phyloP scores from a whole-genome alignment of 306 rosid species.

The Leucaena leucocephala region DNA sequence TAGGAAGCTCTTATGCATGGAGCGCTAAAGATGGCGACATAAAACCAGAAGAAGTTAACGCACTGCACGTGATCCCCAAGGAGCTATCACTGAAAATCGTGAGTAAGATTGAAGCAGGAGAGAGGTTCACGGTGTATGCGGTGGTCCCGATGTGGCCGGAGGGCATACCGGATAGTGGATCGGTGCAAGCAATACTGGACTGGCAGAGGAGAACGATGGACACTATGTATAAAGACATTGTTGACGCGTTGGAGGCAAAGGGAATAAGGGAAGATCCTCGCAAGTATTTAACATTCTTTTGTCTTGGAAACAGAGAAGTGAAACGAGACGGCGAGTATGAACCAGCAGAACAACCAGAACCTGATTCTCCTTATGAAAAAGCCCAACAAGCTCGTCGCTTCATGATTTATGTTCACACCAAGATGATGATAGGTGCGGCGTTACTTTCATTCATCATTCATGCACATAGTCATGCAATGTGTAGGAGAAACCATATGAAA shows the following conservation, averaged over 20 bases:
- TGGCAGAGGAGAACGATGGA: constrained; percentile 36
- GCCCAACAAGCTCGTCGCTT: constrained; percentile 46
- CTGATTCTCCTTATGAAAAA: constrained; percentile 54
- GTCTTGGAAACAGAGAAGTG: constrained; percentile 77
- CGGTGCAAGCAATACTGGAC: too few species aligned
- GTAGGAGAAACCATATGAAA: too few species aligned
- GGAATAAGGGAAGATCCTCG: constrained; percentile 68
- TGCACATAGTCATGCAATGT: too few species aligned
- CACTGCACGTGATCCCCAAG: too few species aligned
- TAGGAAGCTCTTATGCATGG: constrained; percentile 68
- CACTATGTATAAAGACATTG: constrained; percentile 66
- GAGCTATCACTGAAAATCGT: too few species aligned
- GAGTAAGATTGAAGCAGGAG: too few species aligned
- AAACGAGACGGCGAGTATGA: constrained; percentile 65
- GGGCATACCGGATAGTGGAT: too few species aligned
- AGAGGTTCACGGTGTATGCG: too few species aligned
- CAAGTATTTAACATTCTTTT: constrained; percentile 72
- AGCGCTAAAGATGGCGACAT: constrained; percentile 47
- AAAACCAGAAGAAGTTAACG: too few species aligned
- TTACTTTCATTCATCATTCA: background rate
- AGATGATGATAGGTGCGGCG: constrained; percentile 68
- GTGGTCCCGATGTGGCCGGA: too few species aligned
- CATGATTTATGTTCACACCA: constrained; percentile 57
- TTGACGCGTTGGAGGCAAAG: constrained; percentile 56
- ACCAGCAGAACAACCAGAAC: constrained; percentile 60